Base-by-base conservation (phyloP, 192 early-diverging fungal genomes). In the Coemansia sp. region DNA sequence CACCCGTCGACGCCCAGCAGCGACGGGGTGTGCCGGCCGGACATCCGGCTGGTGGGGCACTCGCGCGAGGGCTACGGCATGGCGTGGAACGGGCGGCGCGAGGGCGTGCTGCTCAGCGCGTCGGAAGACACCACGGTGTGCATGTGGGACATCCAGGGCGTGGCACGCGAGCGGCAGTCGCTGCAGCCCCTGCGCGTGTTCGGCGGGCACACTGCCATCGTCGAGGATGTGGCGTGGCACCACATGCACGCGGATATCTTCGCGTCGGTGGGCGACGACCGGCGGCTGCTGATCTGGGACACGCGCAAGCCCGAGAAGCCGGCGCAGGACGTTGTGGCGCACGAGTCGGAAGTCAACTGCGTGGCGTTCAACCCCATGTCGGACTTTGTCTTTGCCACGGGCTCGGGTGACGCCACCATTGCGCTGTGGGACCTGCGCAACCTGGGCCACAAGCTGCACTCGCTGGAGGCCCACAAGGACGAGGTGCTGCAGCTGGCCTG, bases 151-250 rank as follows among this genome's bases (percentile, higher is more conserved):
- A 94, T 99, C 68, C 87, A 84, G 66, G 91, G 85, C 39, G 80
- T 85, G 16, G 88, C 90, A 11, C 90, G 90, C 70, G 94, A 96
- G 56, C 88, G 90, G 60, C 74, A 85, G 51, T 85, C 85, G 29
- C 70, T 99, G 74, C 88, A 93, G 41, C 91, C 97, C 14, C 70
- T 87, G 29, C 73, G 88, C n/a, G 89, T 89, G 44, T 99, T 92
- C 79, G 81, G 73, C 9, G 94, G 90, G 11, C 97, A 99, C 74
- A 91, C 94, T 24, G 91, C 94, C 3, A 89, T 91, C 66, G 97
- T 99, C 41, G 96, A 96, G 88, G 97, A 99, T 84, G 93, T 97
- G 37, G 92, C 95, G 7, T 99, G 97, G 97, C 92, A 94, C 65
- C 79, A 79, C 34, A 78, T 90, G 70, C 88, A 94, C 73, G 87